These are phyloP conservation scores for Sanghuangporus sanghuang DNA, from an alignment of 1,284 basidiomycete genomes.

Conservation along the genomic window DNA sequence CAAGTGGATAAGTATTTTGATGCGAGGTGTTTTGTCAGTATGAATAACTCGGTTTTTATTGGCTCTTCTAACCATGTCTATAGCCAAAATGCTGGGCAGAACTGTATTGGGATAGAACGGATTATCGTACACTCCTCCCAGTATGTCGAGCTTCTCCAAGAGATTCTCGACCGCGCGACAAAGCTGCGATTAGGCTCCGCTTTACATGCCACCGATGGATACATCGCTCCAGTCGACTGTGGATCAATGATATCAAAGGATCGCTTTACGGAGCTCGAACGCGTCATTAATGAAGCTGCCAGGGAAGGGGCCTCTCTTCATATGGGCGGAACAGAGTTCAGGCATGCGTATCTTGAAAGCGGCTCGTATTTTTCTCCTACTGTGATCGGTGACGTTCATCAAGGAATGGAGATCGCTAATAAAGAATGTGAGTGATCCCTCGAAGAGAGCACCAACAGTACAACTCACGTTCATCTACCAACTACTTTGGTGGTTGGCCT, in stretches of 20 bases:
- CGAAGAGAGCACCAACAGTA: background rate
- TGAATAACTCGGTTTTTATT: background rate
- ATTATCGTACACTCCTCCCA: conserved; percentile 79
- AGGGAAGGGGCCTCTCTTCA: conserved; percentile 66
- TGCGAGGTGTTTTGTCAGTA: conserved; percentile 87
- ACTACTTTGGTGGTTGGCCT: background rate
- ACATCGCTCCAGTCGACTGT: conserved; percentile 66
- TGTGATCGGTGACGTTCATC: conserved; percentile 77
- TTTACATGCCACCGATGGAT: conserved; percentile 57
- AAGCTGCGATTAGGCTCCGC: conserved; percentile 71
- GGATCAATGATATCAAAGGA: conserved; percentile 78
- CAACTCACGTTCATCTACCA: conserved; percentile 17
- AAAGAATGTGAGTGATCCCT: conserved; percentile 59
- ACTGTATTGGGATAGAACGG: conserved; percentile 95
- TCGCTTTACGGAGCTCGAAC: conserved; percentile 66
- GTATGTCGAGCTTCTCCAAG: conserved; percentile 67
- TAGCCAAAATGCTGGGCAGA: conserved; percentile 91
- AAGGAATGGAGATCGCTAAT: conserved; percentile 71
- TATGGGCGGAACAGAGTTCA: conserved; percentile 60
- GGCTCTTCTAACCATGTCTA: conserved; percentile 5
- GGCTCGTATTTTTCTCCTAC: conserved; percentile 87
- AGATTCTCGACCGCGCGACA: conserved; percentile 57
- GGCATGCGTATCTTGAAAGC: conserved; percentile 60
- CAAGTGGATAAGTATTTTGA: conserved; percentile 67
- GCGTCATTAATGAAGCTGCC: conserved; percentile 68